Evolutionary conservation across 805 yeast genomes (phyloP), one percentile per base, ranked within the genome.

Genomic region (Groenewaldozyma salmanticensis): DNA sequence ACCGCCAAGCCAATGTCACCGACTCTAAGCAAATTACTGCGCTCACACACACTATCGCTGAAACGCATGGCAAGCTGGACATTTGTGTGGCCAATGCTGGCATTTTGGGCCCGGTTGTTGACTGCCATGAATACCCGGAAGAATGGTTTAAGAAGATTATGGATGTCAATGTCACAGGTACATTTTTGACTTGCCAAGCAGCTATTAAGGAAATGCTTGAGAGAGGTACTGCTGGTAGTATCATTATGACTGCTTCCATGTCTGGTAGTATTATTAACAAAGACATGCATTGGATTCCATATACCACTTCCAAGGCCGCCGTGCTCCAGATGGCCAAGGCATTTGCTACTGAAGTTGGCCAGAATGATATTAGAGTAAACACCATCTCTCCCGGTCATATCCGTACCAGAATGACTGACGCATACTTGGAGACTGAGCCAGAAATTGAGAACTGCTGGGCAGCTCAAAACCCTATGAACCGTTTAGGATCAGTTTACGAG

Each of bases 51-150:
- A 38, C 58, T 15, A 74, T 84, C 1, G 52, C 74, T 4, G 49
- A 53, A 4, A 64, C 62, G 38, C 78, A 72, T 54, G 85, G 86
- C 1, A 59, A 59, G 16, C 61, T 86, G 31, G 76, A 82, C 54
- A 70, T 83, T 0, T 53, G 83, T 15, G 68, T 85, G 33, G 79
- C 84, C 27, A 84, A 85, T 59, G 95, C 95, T 1, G 95, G 95
- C 4, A 48, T 58, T n/a, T 68, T 70, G 1, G 61, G 58, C 5
- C 48, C 48, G 29, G 51, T 52, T 31, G 46, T 63, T 55, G 74
- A 75, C 27, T 75, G 75, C 43, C 72, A 70, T 51, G 71, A 70
- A 39, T 72, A 71, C 55, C 76, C 78, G 9, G 68, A 66, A 34
- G 65, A 63, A 29, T 71, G 70, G 54, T 84, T 85, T 82, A 67